phyloP scores from a whole-genome alignment of 176 grass and related monocot genomes.

The Hsuehochloa calcarea region DNA sequence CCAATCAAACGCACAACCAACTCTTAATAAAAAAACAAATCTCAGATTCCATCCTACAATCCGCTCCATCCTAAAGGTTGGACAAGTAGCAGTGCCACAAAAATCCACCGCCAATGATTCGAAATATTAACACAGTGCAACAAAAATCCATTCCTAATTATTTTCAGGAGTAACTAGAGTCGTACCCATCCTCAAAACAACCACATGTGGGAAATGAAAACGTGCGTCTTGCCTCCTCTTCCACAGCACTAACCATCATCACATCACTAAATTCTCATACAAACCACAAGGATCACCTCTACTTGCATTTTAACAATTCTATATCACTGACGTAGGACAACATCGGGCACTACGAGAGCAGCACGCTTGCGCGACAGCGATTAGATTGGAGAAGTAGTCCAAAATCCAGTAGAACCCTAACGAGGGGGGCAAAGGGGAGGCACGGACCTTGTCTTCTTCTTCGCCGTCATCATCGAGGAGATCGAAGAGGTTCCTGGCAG shows the following conservation, averaged over 20 bases:
- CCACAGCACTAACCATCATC: background rate
- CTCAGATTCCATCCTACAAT: background rate
- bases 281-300: background rate
- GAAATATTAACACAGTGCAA: background rate
- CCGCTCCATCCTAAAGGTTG: background rate
- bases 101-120: background rate
- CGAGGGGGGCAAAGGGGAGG: background rate
- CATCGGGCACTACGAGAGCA: background rate
- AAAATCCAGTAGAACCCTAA: background rate
- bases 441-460: constrained; percentile 45
- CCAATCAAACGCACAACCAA: background rate
- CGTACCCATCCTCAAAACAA: background rate
- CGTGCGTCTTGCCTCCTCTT: background rate
- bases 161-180: background rate
- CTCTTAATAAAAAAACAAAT: background rate
- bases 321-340: background rate
- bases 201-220: background rate
- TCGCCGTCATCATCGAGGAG: constrained; percentile 61
- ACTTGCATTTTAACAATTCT: background rate
- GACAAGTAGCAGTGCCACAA: background rate
- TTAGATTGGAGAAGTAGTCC: background rate
- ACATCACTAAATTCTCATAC: background rate
- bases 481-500: constrained; percentile 74
- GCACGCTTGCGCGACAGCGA: background rate
- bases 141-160: background rate